Base-by-base conservation (phyloP, 2,329 filamentous ascomycete species). In the Colletotrichum destructivum region DNA sequence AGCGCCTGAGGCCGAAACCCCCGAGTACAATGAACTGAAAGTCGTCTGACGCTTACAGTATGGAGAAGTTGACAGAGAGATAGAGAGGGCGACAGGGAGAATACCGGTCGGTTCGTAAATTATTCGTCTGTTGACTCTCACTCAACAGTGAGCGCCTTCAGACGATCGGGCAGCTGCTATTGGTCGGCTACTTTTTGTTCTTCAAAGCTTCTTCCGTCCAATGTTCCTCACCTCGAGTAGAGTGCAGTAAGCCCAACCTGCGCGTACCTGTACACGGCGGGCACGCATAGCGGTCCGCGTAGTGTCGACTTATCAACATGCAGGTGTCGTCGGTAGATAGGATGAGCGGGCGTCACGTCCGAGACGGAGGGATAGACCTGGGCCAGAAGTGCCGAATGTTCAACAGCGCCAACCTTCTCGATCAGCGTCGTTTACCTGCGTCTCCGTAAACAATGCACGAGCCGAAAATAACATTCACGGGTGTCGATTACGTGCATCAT, bases 401-500 rank as follows among this genome's bases (percentile, higher is more conserved):
- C 26, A 52, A 65, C 9, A 65, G 35, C 35, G 46, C 35, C 44
- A 59, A 23, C 35, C 52, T 65, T 52, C 35, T 26, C 16, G 44
- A 26, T 31, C n/a, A 64, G 26, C 40, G n/a, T 49, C 18, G 54
- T 42, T 21, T 31, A 42, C 42, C 38, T 40, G 31, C 31, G 40
- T 47, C 61, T 51, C 38, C 52, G 52, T 35, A 38, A 66, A n/a
- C 8, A 8, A 21, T 11, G 46, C 47, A 42, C 13, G 18, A 54
- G 31, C 52, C 13, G 35, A 68, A 60, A 61, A 71, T 52, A 52
- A 55, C 44, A 51, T 31, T 31, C n/a, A 13, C 46, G 31, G n/a
- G n/a, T 67, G 18, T 55, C 26, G 51, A 69, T 60, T 65, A 60
- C 66, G 61, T 65, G 66, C 54, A 69, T 64, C 68, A 15, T 68